phyloP scores from a whole-genome alignment of 345 rosid species.

The Limnanthes douglasii region DNA sequence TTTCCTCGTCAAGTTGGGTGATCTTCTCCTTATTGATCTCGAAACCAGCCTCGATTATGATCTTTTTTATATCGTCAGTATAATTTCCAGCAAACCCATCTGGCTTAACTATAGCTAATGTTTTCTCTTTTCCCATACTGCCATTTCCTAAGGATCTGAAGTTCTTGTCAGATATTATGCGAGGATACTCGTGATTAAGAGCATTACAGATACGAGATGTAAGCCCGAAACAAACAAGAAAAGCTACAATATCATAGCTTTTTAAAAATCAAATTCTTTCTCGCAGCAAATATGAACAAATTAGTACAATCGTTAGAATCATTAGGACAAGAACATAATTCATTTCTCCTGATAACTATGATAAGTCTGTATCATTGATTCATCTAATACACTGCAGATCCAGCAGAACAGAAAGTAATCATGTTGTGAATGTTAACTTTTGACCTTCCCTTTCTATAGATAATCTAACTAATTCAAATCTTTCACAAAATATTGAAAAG shows the following conservation, averaged over 20 bases:
- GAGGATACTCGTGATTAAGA: not conserved
- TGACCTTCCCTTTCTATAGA: too few relatives aligned
- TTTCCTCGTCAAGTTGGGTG: conserved; percentile 36
- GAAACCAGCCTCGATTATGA: conserved; percentile 39
- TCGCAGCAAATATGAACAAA: too few relatives aligned
- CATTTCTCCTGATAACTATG: not conserved
- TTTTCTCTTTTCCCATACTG: conserved; percentile 26
- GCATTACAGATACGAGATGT: not conserved
- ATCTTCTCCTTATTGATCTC: conserved; percentile 29
- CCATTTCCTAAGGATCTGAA: conserved; percentile 26
- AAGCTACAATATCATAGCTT: not conserved
- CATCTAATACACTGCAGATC: too few relatives aligned
- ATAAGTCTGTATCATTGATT: too few relatives aligned
- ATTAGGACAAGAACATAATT: not conserved
- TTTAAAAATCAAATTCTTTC: too few relatives aligned
- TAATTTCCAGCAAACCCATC: conserved; percentile 64
- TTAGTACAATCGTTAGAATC: not conserved
- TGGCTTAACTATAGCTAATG: conserved; percentile 70
- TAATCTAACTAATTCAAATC: too few relatives aligned
- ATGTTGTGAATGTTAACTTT: too few relatives aligned
- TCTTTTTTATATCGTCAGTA: conserved; percentile 31
- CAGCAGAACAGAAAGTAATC: too few relatives aligned
- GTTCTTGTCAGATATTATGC: conserved; percentile 4
- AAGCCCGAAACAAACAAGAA: not conserved
- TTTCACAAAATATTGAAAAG: too few relatives aligned